A percentile compares a stretch with the other conserved stretches of the same genome.
These are phyloP conservation scores for Emmonsia crescens DNA, from an alignment of 2,329 filamentous ascomycete species.

Conservation along the genomic window DNA sequence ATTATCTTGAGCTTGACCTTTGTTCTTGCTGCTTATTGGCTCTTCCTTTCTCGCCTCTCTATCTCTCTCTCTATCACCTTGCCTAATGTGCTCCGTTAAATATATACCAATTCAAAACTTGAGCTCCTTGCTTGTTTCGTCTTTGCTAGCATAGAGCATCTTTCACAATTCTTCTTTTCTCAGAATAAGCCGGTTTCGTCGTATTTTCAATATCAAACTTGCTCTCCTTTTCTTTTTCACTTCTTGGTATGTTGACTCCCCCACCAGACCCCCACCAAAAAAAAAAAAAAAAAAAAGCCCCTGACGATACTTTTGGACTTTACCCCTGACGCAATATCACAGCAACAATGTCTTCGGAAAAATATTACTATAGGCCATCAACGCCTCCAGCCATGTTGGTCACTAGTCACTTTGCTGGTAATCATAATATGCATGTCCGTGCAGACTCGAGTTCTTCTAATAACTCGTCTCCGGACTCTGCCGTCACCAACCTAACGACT, in stretches of 20 bases:
- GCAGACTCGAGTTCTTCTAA: slow-evolving; percentile 55
- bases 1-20: neutral
- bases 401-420: slow-evolving; percentile 24
- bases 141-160: slow-evolving; percentile 6
- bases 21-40: neutral
- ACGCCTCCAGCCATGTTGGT: slow-evolving; percentile 31
- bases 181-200: slow-evolving; percentile 2
- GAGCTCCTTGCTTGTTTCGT: slow-evolving; percentile 13
- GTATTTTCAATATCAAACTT: neutral
- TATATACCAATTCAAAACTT: slow-evolving; percentile 1
- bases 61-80: neutral
- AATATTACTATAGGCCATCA: slow-evolving; percentile 33
- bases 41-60: neutral
- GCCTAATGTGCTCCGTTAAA: neutral
- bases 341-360: slow-evolving; percentile 32
- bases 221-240: neutral
- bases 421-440: slow-evolving; percentile 41
- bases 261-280: neutral
- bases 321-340: slow-evolving; percentile 4
- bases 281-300: neutral
- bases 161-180: neutral
- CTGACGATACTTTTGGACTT: neutral
- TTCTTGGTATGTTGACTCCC: neutral
- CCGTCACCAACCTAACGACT: slow-evolving; percentile 57
- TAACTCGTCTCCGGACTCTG: slow-evolving; percentile 58